Base-by-base conservation (phyloP, 257 asterid genomes). In the Forsythia viridissima region DNA sequence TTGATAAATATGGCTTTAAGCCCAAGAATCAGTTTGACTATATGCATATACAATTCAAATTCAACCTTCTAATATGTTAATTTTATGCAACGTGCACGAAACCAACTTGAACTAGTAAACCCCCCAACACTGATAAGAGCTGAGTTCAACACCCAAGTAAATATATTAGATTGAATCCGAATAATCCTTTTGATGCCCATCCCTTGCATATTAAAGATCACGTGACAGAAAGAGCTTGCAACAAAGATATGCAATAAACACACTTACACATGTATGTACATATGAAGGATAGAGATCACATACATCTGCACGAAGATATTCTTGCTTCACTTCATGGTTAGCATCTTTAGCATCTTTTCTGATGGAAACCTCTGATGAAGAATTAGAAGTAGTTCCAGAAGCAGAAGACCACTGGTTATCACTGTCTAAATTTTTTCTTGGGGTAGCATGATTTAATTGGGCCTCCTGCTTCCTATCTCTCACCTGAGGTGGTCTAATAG, bases 401-500 rank as follows among this genome's bases (percentile, higher is more conserved):
- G 91, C 88, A 85, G 96, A 86, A 82, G 96, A 76, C 80, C 82
- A 78, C 75, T 85, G 91, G 84, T 80, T 87, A 76, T 90, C 83
- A 81, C 84, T 82, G 65, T 92, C 97, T 34, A 82, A 38, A 48
- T 51, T 75, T 30, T 88, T 92, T 76, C 87, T 87, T 74, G 91
- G 57, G 76, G 91, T 61, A 51, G 92, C 41, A 85, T 88, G 94
- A 84, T 82, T 86, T 77, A 80, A 70, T 79, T 90, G 90, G 84
- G 84, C 85, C 71, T 92, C 98, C 4, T 91, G 87, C 80, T 88
- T 93, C 88, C 91, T 90, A 77, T 93, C 97, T 80, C 92, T 88
- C 86, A 74, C 91, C 88, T 92, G 99, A 70, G 99, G 97, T 20
- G 99, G 98, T 83, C 87, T 91, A 79, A 89, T 93, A 42, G 78